phyloP scores from a whole-genome alignment of 2,329 filamentous ascomycete genomes.

The Penicillium freii region DNA sequence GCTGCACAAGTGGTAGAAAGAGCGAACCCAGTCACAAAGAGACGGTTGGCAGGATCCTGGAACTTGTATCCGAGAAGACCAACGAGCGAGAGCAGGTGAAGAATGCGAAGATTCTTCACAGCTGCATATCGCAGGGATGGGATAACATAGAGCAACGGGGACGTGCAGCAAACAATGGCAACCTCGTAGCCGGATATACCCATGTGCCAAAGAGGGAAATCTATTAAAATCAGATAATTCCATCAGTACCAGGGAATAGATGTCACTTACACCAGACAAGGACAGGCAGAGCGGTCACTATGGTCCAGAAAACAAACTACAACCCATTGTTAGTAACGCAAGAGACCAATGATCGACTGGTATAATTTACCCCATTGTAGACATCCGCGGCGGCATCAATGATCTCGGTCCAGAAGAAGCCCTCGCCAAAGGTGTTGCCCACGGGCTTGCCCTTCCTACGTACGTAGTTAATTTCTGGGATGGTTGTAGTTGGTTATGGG shows the following conservation, averaged over 20 bases:
- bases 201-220: conserved; percentile 99
- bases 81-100: conserved; percentile 73
- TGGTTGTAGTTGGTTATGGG: conserved; percentile 26
- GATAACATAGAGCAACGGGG: conserved; percentile 75
- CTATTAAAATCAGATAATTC: conserved; percentile 44
- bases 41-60: conserved; percentile 67
- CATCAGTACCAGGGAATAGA: not conserved
- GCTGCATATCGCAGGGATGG: conserved; percentile 66
- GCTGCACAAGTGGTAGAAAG: conserved; percentile 77
- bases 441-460: conserved; percentile 72
- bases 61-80: conserved; percentile 80
- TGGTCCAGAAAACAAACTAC: conserved; percentile 93
- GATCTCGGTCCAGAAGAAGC: conserved; percentile 70
- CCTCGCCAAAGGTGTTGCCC: conserved; percentile 65
- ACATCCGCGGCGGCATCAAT: conserved; percentile 83
- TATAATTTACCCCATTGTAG: conserved; percentile 73
- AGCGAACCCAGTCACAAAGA: conserved; percentile 78
- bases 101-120: conserved; percentile 64
- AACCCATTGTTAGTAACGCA: conserved; percentile 24
- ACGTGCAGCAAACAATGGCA: conserved; percentile 78
- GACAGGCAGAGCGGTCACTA: conserved; percentile 83
- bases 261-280: conserved; percentile 81
- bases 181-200: conserved; percentile 95
- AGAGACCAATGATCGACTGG: not conserved
- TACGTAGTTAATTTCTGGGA: conserved; percentile 25